phyloP scores from a whole-genome alignment of 768 basidiomycete genomes.

The Phylloporus rhodoxanthus region DNA sequence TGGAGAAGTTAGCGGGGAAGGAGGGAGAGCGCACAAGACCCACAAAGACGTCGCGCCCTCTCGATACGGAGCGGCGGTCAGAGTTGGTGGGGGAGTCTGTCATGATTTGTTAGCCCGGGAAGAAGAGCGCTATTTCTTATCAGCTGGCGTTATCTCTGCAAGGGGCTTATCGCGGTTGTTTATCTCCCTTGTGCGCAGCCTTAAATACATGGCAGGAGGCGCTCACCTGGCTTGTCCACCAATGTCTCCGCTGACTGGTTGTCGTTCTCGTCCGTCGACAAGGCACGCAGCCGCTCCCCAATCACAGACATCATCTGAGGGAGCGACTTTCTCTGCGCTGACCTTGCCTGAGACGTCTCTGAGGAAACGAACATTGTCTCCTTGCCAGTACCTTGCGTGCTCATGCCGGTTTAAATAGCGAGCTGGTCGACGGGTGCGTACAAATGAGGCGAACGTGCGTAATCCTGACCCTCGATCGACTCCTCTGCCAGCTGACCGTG shows the following conservation, averaged over 20 bases:
- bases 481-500: neutral
- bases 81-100: slow-evolving; percentile 15
- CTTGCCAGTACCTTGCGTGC: neutral
- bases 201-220: slow-evolving; percentile 1
- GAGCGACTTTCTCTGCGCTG: slow-evolving; percentile 7
- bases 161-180: slow-evolving; percentile 16
- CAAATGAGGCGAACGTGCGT: slow-evolving; percentile 14
- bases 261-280: slow-evolving; percentile 10
- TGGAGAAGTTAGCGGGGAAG: neutral
- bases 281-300: slow-evolving; percentile 12
- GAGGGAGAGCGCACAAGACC: slow-evolving; percentile 18
- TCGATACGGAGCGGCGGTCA: slow-evolving; percentile 46
- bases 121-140: slow-evolving; percentile 12
- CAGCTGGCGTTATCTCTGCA: slow-evolving; percentile 13
- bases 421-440: neutral
- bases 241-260: slow-evolving; percentile 6
- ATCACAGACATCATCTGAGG: slow-evolving; percentile 18
- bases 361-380: slow-evolving; percentile 6
- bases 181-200: slow-evolving; percentile 8
- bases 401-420: slow-evolving; percentile 11
- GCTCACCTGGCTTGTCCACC: slow-evolving; percentile 15
- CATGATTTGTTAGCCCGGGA: slow-evolving; percentile 16
- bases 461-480: slow-evolving; percentile 4
- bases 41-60: slow-evolving; percentile 57
- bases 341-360: slow-evolving; percentile 1